phyloP scores from a whole-genome alignment of 2,329 filamentous ascomycete species.

The Purpureocillium lavendulum region DNA sequence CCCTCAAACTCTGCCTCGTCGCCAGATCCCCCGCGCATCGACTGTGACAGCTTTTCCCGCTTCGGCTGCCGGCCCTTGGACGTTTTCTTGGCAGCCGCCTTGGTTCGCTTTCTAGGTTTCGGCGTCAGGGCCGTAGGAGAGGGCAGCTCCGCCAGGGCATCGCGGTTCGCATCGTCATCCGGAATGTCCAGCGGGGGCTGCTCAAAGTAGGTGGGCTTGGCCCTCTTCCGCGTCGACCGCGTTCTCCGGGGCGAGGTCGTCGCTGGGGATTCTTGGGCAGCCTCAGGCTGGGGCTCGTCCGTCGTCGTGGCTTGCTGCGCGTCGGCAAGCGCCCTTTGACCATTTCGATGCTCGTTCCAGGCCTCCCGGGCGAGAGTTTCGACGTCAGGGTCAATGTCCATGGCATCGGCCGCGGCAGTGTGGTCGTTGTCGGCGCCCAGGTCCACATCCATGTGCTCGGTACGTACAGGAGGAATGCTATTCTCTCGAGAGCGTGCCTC shows the following conservation, averaged over 20 bases:
- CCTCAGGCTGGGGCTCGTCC: no score
- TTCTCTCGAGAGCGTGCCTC: conserved; percentile 18
- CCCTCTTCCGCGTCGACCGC: conserved; percentile 34
- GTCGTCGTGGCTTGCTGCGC: conserved; percentile 1
- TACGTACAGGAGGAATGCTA: conserved; percentile 9
- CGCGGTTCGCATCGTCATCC: conserved; percentile 9
- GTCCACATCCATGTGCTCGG: conserved; percentile 17
- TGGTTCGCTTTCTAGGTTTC: conserved; percentile 19
- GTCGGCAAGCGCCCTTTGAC: conserved; percentile 12
- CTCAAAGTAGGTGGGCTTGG: conserved; percentile 38
- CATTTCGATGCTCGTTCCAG: conserved; percentile 24
- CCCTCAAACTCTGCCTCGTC: conserved; percentile 10
- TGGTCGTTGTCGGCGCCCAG: neutral
- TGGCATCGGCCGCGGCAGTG: neutral
- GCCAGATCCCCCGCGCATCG: conserved; percentile 13
- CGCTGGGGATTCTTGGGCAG: conserved; percentile 5
- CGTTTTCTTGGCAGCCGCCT: conserved; percentile 18
- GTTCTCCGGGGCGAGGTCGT: conserved; percentile 13
- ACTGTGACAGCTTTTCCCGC: conserved; percentile 11
- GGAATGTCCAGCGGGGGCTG: conserved; percentile 15
- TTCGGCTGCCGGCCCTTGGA: conserved; percentile 9
- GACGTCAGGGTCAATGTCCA: conserved; percentile 14
- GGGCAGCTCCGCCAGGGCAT: conserved; percentile 16
- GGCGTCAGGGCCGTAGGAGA: conserved; percentile 23
- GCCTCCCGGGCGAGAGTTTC: conserved; percentile 24